Evolutionary conservation across 768 basidiomycete species (phyloP), one percentile per base, ranked within the genome.

Genomic region (Cubamyces sp.): DNA sequence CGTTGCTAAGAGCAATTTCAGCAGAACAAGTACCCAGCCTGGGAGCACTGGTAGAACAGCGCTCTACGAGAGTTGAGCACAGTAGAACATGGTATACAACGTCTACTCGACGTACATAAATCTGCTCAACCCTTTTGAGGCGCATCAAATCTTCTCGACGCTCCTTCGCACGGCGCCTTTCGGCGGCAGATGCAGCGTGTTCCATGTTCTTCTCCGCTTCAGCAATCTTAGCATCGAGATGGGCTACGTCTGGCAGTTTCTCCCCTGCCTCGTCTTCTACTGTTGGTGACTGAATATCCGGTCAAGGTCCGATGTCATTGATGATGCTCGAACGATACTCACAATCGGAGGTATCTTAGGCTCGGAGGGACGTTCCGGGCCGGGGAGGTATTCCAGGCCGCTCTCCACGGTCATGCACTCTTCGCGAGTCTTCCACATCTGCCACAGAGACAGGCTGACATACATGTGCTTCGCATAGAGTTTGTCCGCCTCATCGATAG

Each of bases 371-470:
- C 78, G 83, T 64, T 87, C 88, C 39, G 82, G 77, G 30, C 89
- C 90, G 15, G 90, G 88, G 78, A 92, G 82, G 66, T 84, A 82
- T 21, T 94, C 91, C 62, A 97, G 75, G 14, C 97, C 97, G 70
- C 94, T 94, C 77, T 99, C 97, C 49, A 87, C 85, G 1, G 89
- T 88, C 82, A 97, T 92, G 70, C 91, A 98, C 70, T 98, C 96
- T 74, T 98, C 96, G 67, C 97, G 82, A 18, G 94, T 91, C 72
- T 90, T 83, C 93, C 94, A 98, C 86, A 96, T 93, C 77, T 99
- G 97, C 78, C 87, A 86, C 18, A 98, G 77, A 23, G 94, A 85
- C 53, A 96, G 79, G 50, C 92, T 91, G 61, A 98, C 82, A 70
- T 97, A 90, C 86, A 96, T 90, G 71, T 98, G 94, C 64, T 84